Evolutionary conservation across 2,329 filamentous ascomycete species (phyloP).

Genomic region (Xylariaceae sp.): DNA sequence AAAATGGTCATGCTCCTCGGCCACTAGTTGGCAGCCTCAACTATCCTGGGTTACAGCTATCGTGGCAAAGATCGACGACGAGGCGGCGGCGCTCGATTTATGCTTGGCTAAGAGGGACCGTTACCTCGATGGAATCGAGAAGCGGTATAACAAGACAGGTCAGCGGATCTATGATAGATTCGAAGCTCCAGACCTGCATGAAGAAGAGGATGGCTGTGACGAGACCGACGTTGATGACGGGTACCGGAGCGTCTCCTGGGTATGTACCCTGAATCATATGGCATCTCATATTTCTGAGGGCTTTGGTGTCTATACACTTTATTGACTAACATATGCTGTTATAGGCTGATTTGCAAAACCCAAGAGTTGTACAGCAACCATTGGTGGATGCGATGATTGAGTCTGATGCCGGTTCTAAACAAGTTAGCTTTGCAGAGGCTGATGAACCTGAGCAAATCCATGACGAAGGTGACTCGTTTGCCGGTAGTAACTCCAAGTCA

Average conservation of each 20-base stretch:
- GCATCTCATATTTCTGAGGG: neutral
- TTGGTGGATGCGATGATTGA: constrained; percentile 19
- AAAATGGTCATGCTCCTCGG: constrained; percentile 55
- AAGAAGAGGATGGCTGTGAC: constrained; percentile 48
- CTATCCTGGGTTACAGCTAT: constrained; percentile 62
- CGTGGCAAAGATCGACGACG: constrained; percentile 53
- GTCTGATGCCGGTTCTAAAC: constrained; percentile 2
- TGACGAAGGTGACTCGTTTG: neutral
- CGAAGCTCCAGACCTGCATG: constrained; percentile 63
- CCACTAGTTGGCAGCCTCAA: constrained; percentile 63
- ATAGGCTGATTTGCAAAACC: constrained; percentile 58
- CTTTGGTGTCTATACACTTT: neutral
- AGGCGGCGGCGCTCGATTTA: constrained; percentile 51
- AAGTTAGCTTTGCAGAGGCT: neutral
- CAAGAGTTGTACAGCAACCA: constrained; percentile 57
- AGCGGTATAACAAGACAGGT: constrained; percentile 63
- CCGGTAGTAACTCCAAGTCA: neutral
- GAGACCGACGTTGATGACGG: constrained; percentile 50
- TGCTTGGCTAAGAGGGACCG: constrained; percentile 67
- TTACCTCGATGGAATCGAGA: constrained; percentile 51
- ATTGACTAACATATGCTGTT: constrained; percentile 4
- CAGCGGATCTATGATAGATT: constrained; percentile 73
- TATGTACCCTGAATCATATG: constrained; percentile 4
- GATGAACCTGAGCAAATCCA: neutral
- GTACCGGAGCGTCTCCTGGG: constrained; percentile 54